Base-by-base conservation (phyloP, 2,329 filamentous ascomycete genomes). In the Whalleya microplaca region DNA sequence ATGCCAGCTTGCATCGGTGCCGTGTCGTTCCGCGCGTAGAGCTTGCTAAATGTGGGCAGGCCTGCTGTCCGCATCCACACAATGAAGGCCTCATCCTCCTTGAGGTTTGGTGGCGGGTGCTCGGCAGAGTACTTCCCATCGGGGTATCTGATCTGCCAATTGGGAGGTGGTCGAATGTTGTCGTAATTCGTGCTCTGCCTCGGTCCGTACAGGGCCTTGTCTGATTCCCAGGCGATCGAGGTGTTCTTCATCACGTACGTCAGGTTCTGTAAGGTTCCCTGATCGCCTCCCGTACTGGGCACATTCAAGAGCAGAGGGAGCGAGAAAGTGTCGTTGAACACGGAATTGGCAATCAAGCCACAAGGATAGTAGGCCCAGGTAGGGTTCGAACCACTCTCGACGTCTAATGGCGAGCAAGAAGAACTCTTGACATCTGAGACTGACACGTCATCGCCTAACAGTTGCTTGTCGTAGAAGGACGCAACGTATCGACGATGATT, bases 51-150 rank as follows among this genome's bases (percentile, higher is more conserved):
- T 4, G 89, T 89, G 1, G 95, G 95, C 67, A 98, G 78, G 55
- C 94, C 95, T 21, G 95, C 95, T 1, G 96, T 96, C 66, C 95
- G 87, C 95, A 99, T 99, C 95, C 95, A 99, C 20, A 98, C 93
- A 76, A 97, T 93, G 73, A 99, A 96, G 43, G 87, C 86, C 73
- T 96, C 90, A 76, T 92, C 88, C 0, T 85, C 76, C 61, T 88
- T 82, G 18, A 98, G 73, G 66, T 95, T 76, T 0, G 92, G 92
- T 20, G 91, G 86, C 1, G 83, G 84, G 49, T 82, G 81, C 0
- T 83, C 76, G 0, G 78, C 72, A 2, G 83, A 87, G 70, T 96
- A 96, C 61, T 85, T 87, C 59, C 83, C 84, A 40, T 88, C 71
- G 6, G 87, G 88, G 64, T 89, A 96, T 55, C 85, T 83, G 12